Conservation (phyloP, 2,329 filamentous ascomycete species). For the Pseudogymnoascus sp. region DNA sequence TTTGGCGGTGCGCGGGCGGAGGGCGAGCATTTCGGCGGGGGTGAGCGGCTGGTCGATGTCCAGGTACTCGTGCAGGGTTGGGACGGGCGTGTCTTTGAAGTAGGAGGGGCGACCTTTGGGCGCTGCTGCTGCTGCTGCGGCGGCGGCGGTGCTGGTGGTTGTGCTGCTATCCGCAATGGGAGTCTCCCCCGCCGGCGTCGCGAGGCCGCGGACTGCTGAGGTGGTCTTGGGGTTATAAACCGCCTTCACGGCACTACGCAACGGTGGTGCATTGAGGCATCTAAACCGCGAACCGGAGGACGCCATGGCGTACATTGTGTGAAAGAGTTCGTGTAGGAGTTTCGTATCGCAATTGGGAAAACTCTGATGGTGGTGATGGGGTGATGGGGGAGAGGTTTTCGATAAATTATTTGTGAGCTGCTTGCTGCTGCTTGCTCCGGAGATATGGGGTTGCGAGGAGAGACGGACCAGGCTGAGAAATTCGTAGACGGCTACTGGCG, state of each 20-base stretch:
- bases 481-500: not conserved
- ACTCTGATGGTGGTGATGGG: not conserved
- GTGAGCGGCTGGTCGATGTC: constrained; percentile 36
- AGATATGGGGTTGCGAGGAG: not conserved
- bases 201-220: constrained; percentile 9
- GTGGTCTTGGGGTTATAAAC: constrained; percentile 16
- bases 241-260: constrained; percentile 21
- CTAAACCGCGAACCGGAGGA: constrained; percentile 22
- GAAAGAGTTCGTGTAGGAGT: not conserved
- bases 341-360: not conserved
- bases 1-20: constrained; percentile 48
- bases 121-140: constrained; percentile 15
- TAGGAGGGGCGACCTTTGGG: constrained; percentile 28
- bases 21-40: constrained; percentile 47
- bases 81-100: constrained; percentile 35
- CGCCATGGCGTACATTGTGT: constrained; percentile 20
- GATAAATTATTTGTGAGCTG: not conserved
- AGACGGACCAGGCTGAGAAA: not conserved
- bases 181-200: constrained; percentile 19
- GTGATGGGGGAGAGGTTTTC: not conserved
- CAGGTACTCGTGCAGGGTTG: constrained; percentile 51
- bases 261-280: constrained; percentile 24
- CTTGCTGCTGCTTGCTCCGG: too few species aligned
- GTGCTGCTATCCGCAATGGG: too few species aligned
- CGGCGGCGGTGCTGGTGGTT: too few species aligned